A percentile compares a stretch with the other conserved stretches of the same genome.
These are phyloP conservation scores for Aristolochia contorta DNA, from an alignment of 164 flowering plant species.

Conservation along the genomic window DNA sequence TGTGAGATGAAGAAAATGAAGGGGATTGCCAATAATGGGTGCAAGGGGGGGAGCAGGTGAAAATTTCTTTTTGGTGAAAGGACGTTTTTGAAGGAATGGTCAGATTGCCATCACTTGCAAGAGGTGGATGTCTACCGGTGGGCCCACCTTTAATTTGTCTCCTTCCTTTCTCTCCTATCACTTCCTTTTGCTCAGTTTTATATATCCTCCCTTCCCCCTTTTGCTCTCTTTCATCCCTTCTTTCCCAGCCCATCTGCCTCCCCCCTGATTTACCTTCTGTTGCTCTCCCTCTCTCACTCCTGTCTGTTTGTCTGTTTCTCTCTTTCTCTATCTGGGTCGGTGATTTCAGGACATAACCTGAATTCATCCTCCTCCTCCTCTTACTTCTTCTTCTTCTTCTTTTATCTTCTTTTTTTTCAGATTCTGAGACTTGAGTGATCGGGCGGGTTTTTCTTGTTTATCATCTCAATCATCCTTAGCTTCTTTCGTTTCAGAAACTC, in stretches of 20 bases:
- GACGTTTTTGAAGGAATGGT: constrained; percentile 15
- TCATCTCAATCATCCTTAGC: not conserved
- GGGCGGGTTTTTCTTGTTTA: not conserved
- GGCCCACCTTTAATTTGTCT: not conserved
- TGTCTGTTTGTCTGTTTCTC: too few species aligned
- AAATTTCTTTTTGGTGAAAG: not conserved
- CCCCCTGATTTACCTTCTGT: too few species aligned
- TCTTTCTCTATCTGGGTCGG: not conserved
- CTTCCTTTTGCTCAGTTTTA: not conserved
- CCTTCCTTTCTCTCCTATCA: not conserved
- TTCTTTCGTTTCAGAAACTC: not conserved
- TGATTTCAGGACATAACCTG: not conserved
- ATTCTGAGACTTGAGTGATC: not conserved
- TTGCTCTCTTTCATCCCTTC: constrained; percentile 13
- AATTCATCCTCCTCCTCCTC: not conserved
- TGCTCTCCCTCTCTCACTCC: not conserved
- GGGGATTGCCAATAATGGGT: not conserved
- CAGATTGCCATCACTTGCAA: constrained; percentile 8
- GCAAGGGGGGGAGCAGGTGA: not conserved
- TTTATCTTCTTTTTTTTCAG: not conserved
- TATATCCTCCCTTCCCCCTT: constrained; percentile 5
- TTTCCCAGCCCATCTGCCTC: constrained; percentile 13
- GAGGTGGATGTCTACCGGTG: not conserved
- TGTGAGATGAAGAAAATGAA: not conserved
- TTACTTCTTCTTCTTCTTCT: not conserved